Percentiles rank a stretch among this genome's conserved stretches.
Evolutionary conservation across 2,329 filamentous ascomycete genomes (phyloP).

Genomic region (Colletotrichum higginsianum): DNA sequence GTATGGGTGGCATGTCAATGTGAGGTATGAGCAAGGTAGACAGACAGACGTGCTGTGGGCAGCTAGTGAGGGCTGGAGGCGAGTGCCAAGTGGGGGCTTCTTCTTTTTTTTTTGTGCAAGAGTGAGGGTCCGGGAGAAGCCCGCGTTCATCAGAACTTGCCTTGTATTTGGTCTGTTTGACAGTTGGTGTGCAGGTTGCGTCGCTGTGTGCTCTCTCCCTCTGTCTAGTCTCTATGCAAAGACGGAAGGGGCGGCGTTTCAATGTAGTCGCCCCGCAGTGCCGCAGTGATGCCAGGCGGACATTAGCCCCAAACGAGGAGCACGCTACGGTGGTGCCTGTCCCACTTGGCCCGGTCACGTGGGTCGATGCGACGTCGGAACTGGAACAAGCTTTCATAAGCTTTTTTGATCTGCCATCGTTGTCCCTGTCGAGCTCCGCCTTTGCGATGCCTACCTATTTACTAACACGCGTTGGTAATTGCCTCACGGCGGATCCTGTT

Average conservation of each 20-base stretch:
- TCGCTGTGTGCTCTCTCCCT: neutral
- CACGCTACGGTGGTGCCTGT: constrained; percentile 1
- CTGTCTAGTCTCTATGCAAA: constrained; percentile 1
- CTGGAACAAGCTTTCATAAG: constrained; percentile 38
- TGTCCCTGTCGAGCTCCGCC: constrained; percentile 19
- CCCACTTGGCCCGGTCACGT: constrained; percentile 31
- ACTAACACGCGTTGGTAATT: neutral
- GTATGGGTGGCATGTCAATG: constrained; percentile 17
- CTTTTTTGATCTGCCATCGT: constrained; percentile 10
- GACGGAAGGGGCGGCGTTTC: constrained; percentile 12
- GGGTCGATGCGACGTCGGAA: constrained; percentile 39
- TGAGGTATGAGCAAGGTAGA: constrained; percentile 17
- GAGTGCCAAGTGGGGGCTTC: constrained; percentile 3
- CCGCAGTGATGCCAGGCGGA: constrained; percentile 25
- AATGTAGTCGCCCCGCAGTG: constrained; percentile 5
- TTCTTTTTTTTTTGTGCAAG: neutral
- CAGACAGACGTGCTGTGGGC: neutral
- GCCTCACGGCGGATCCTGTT: constrained; percentile 5
- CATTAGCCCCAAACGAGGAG: constrained; percentile 28
- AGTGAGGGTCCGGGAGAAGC: constrained; percentile 1
- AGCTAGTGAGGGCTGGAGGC: constrained; percentile 6
- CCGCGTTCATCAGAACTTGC: constrained; percentile 4
- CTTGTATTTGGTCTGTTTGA: neutral
- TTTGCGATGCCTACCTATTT: neutral
- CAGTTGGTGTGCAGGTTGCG: neutral